Evolutionary conservation across 495 filamentous ascomycete genomes (phyloP), one percentile per base, ranked within the genome.

Genomic region (Neurospora sp.): DNA sequence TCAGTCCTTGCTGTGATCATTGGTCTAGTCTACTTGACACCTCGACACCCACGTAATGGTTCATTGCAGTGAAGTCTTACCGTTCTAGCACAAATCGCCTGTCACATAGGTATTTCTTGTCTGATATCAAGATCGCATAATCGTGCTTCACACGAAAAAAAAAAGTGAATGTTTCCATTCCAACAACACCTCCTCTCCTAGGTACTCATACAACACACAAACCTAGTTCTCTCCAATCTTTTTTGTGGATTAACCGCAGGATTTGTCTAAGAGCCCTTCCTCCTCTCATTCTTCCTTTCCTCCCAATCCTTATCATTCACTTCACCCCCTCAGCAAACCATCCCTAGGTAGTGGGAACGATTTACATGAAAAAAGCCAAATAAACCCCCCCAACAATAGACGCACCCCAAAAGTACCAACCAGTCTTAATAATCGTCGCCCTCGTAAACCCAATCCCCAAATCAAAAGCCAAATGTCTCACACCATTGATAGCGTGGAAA

Each of bases 381-480:
- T 78, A 85, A 70, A 90, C 72, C 66, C 92, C 89, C 73, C 86
- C 87, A 7, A 91, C 84, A 4, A 89, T 76, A 75, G 88, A 92
- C 75, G 90, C 79, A 11, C 89, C 93, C 76, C 96, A 86, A 31
- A 94, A 88, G 41, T 86, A 82, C 88, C 91, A 96, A 72, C 94
- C 95, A 4, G 88, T 90, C 83, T 86, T 86, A 75, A 92, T 88
- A 73, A 98, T 93, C 75, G 85, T 83, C 77, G 86, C 84, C 81
- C 94, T 92, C 76, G 81, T 85, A 72, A 97, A 89, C 48, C 88
- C 87, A 71, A 83, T 81, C 44, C 91, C 92, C 70, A 90, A 81
- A 87, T 99, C 96, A 92, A 93, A 97, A 39, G 87, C 75, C 83
- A 99, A 86, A 87, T 98, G 96, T 78, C 94, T 89, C n/a, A 96